phyloP scores from a whole-genome alignment of 345 rosid genomes.

The Lepidium africanum region DNA sequence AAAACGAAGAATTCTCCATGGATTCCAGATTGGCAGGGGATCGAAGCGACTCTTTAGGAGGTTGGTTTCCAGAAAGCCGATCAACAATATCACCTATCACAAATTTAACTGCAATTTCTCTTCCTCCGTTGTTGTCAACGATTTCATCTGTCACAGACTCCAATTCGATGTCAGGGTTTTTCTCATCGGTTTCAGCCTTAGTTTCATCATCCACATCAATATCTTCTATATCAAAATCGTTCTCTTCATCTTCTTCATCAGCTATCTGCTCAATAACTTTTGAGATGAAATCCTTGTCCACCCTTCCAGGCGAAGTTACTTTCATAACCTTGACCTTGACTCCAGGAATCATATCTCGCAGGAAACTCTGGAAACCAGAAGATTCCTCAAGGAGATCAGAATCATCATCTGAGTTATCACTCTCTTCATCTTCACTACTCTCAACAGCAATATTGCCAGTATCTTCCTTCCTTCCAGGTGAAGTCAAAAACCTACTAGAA shows the following conservation, averaged over 20 bases:
- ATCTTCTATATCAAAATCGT: conserved; percentile 44
- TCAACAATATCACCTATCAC: conserved; percentile 68
- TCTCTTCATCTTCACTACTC: conserved; percentile 54
- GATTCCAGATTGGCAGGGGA: conserved; percentile 71
- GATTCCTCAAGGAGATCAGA: conserved; percentile 67
- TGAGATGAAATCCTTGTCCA: conserved; percentile 74
- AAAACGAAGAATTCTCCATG: conserved; percentile 49
- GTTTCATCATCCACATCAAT: conserved; percentile 52
- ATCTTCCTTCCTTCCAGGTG: conserved; percentile 47
- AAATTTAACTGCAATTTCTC: conserved; percentile 68
- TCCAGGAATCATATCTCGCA: conserved; percentile 85
- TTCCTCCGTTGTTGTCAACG: conserved; percentile 45
- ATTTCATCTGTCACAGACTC: conserved; percentile 38
- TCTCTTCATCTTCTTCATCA: conserved; percentile 74
- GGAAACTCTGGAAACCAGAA: conserved; percentile 63
- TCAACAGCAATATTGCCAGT: conserved; percentile 42
- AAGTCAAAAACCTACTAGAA: conserved; percentile 34
- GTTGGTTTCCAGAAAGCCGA: conserved; percentile 45
- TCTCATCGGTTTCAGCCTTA: conserved; percentile 48
- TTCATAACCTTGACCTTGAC: conserved; percentile 81
- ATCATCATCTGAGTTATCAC: conserved; percentile 54
- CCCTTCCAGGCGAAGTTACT: conserved; percentile 66
- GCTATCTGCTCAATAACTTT: conserved; percentile 76
- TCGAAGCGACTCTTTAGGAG: conserved; percentile 50
- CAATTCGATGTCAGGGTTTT: conserved; percentile 43